phyloP scores from a whole-genome alignment of 345 rosid genomes.

The Camelina hispida region DNA sequence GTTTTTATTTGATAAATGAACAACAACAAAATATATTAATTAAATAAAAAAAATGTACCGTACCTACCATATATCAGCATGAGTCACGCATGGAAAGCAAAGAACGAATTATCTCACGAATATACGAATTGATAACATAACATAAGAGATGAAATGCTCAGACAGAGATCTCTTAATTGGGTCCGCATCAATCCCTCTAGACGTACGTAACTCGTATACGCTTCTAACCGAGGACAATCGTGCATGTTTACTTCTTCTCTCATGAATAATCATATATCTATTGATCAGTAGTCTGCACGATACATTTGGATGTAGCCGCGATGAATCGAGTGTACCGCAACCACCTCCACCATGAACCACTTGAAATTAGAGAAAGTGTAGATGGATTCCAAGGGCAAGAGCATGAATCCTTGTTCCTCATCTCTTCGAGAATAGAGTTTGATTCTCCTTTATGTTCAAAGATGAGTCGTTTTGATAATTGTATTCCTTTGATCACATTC shows the following conservation, averaged over 20 bases:
- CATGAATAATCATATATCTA: slow-evolving; percentile 8
- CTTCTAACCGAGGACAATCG: slow-evolving; percentile 9
- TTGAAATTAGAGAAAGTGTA: slow-evolving; percentile 62
- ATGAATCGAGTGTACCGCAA: slow-evolving; percentile 59
- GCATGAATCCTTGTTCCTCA: slow-evolving; percentile 30
- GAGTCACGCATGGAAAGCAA: slow-evolving; percentile 7
- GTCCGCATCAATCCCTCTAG: slow-evolving; percentile 11
- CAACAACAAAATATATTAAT: slow-evolving; percentile 1
- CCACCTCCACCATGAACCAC: slow-evolving; percentile 88
- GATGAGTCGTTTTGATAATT: slow-evolving; percentile 58
- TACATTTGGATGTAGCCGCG: slow-evolving; percentile 47
- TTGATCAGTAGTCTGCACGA: slow-evolving; percentile 1
- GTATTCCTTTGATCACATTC: slow-evolving; percentile 57
- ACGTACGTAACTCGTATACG: background rate
- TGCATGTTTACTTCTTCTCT: slow-evolving; percentile 10
- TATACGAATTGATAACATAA: slow-evolving; percentile 9
- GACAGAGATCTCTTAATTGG: background rate
- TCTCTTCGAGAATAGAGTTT: slow-evolving; percentile 56
- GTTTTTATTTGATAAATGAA: background rate
- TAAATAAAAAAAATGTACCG: background rate
- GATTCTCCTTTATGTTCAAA: slow-evolving; percentile 69
- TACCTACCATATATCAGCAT: background rate
- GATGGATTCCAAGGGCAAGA: slow-evolving; percentile 65
- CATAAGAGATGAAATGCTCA: slow-evolving; percentile 14
- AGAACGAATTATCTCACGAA: background rate